Evolutionary conservation across 2,329 filamentous ascomycete genomes (phyloP).

Genomic region (Chrysosporium queenslandicum): DNA sequence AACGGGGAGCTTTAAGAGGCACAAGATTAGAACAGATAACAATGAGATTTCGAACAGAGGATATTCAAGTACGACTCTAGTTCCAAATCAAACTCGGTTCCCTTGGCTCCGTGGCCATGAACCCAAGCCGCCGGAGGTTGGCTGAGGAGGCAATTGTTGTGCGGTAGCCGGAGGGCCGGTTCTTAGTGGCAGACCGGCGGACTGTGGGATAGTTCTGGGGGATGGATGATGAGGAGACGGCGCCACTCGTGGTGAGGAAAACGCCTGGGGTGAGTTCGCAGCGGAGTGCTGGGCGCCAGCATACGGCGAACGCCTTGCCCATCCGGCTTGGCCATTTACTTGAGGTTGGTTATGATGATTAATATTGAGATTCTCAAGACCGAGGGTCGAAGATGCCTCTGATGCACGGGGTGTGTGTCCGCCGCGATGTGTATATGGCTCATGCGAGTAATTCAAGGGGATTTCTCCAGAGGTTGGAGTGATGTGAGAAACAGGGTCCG

Average conservation of each 20-base stretch:
- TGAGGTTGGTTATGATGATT: slow-evolving; percentile 10
- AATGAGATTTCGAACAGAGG: not conserved
- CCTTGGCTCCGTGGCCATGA: slow-evolving; percentile 9
- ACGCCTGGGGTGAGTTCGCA: slow-evolving; percentile 9
- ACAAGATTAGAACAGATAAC: not conserved
- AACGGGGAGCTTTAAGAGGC: not conserved
- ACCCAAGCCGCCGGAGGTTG: slow-evolving; percentile 22
- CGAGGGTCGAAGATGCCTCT: slow-evolving; percentile 26
- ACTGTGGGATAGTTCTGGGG: slow-evolving; percentile 32
- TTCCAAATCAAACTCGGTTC: not conserved
- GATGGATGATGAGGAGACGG: slow-evolving; percentile 17
- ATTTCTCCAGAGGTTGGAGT: slow-evolving; percentile 66
- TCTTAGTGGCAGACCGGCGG: slow-evolving; percentile 56
- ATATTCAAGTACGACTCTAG: no score
- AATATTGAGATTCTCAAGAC: slow-evolving; percentile 38
- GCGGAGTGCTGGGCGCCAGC: slow-evolving; percentile 9
- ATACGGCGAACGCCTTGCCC: slow-evolving; percentile 9
- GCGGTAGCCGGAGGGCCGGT: slow-evolving; percentile 49
- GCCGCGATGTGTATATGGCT: slow-evolving; percentile 22
- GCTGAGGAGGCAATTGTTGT: slow-evolving; percentile 51
- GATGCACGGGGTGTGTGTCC: slow-evolving; percentile 19
- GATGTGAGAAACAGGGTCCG: slow-evolving; percentile 35
- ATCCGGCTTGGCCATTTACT: not conserved
- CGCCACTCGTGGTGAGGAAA: slow-evolving; percentile 13
- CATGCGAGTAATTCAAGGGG: slow-evolving; percentile 44